phyloP scores from a whole-genome alignment of 768 basidiomycete species.

The Coprinopsis strossmayeri region DNA sequence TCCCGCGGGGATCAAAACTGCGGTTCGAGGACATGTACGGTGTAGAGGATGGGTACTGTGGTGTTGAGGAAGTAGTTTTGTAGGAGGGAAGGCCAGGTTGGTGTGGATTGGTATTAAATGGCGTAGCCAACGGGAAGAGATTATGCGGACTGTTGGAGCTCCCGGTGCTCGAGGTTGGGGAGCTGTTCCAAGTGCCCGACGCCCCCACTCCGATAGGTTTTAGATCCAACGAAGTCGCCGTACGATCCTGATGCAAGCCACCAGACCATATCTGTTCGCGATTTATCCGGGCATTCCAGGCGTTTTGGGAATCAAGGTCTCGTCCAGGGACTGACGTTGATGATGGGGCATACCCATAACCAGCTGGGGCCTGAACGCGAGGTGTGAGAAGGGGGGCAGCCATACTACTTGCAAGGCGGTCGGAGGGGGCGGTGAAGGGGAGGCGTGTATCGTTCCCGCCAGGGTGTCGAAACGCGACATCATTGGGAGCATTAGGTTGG shows the following conservation, averaged over 20 bases:
- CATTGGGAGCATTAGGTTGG: slow-evolving; percentile 19
- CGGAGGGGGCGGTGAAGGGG: slow-evolving; percentile 15
- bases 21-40: slow-evolving; percentile 10
- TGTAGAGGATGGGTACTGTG: slow-evolving; percentile 7
- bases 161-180: slow-evolving; percentile 1
- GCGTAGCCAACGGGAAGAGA: slow-evolving; percentile 6
- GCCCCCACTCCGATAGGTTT: background rate
- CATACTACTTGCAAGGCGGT: slow-evolving; percentile 10
- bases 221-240: slow-evolving; percentile 1
- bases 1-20: slow-evolving; percentile 7
- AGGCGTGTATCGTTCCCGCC: slow-evolving; percentile 17
- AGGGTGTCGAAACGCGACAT: slow-evolving; percentile 8
- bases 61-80: slow-evolving; percentile 6
- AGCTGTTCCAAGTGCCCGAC: background rate
- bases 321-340: background rate
- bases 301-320: background rate
- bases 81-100: slow-evolving; percentile 10
- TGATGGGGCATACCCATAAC: background rate
- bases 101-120: slow-evolving; percentile 15
- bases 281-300: background rate
- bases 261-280: background rate
- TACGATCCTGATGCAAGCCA: slow-evolving; percentile 4
- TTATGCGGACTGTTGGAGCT: slow-evolving; percentile 9
- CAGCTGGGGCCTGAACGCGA: background rate
- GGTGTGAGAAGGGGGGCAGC: slow-evolving; percentile 10